Evolutionary conservation across 2,329 filamentous ascomycete species (phyloP).

Genomic region (Chalara sp.): DNA sequence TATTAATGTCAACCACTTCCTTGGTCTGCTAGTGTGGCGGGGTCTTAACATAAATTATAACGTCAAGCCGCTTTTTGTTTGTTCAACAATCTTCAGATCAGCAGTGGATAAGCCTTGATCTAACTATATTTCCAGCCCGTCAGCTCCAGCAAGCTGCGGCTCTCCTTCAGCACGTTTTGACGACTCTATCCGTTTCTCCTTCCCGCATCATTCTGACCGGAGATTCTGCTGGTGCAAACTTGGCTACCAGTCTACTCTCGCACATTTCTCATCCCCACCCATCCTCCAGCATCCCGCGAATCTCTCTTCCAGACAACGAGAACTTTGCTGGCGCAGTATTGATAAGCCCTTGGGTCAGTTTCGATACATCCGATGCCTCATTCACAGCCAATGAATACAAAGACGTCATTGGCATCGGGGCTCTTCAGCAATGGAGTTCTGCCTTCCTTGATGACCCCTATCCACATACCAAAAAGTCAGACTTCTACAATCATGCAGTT

Average conservation of each 20-base stretch:
- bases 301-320: conserved; percentile 31
- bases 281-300: conserved; percentile 44
- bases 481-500: conserved; percentile 47
- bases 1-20: no score
- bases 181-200: conserved; percentile 18
- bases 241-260: conserved; percentile 37
- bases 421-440: conserved; percentile 37
- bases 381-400: conserved; percentile 39
- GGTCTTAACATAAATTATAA: no score
- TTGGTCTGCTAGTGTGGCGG: no score
- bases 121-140: conserved; percentile 18
- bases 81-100: no score
- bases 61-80: no score
- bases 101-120: no score
- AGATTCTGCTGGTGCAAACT: conserved; percentile 48
- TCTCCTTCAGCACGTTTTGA: conserved; percentile 35
- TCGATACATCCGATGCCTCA: conserved; percentile 37
- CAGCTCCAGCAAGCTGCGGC: conserved; percentile 40
- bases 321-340: conserved; percentile 44
- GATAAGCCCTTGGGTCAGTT: conserved; percentile 51
- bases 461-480: conserved; percentile 22
- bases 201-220: conserved; percentile 38
- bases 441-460: conserved; percentile 36
- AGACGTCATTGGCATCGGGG: conserved; percentile 39
- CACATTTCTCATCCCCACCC: conserved; percentile 51